phyloP scores from a whole-genome alignment of 176 grass and related monocot genomes.

The Neostapfia colusana region DNA sequence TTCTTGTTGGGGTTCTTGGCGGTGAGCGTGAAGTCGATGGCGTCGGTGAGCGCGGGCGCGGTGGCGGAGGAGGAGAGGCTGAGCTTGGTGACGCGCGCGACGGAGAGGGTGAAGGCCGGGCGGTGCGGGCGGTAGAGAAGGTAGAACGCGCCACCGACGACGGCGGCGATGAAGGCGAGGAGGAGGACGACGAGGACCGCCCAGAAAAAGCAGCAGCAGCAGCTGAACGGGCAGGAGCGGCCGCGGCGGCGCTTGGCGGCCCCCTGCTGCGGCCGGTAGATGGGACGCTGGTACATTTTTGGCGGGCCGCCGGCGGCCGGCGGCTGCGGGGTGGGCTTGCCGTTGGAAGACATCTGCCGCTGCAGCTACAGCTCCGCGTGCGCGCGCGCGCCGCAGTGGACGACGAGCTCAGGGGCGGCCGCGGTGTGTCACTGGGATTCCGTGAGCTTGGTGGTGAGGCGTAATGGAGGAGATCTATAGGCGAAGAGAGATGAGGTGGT shows the following conservation, averaged over 20 bases:
- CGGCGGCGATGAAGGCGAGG: constrained; percentile 68
- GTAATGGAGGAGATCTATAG: constrained; percentile 57
- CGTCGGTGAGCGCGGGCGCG: constrained; percentile 53
- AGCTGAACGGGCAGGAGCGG: constrained; percentile 61
- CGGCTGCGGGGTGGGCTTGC: constrained; percentile 68
- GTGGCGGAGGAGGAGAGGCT: constrained; percentile 57
- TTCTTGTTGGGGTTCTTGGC: constrained; percentile 91
- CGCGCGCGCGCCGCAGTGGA: neutral
- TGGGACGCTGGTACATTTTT: constrained; percentile 81
- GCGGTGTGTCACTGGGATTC: constrained; percentile 21
- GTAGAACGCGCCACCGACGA: constrained; percentile 77
- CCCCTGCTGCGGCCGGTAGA: constrained; percentile 69
- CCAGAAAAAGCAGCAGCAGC: constrained; percentile 79
- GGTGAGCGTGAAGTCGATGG: constrained; percentile 70
- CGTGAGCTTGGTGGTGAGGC: constrained; percentile 37
- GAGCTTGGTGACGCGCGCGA: constrained; percentile 55
- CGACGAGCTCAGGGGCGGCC: neutral
- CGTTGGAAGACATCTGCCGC: constrained; percentile 57
- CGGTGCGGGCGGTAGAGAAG: constrained; percentile 85
- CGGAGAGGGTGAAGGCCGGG: constrained; percentile 74
- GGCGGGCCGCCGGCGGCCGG: constrained; percentile 49
- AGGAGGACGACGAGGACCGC: constrained; percentile 56
- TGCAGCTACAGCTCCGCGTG: neutral
- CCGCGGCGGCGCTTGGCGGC: constrained; percentile 58
- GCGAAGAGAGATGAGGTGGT: neutral